Conservation (phyloP, 768 basidiomycete species). For the Macrolepiota albuminosa region DNA sequence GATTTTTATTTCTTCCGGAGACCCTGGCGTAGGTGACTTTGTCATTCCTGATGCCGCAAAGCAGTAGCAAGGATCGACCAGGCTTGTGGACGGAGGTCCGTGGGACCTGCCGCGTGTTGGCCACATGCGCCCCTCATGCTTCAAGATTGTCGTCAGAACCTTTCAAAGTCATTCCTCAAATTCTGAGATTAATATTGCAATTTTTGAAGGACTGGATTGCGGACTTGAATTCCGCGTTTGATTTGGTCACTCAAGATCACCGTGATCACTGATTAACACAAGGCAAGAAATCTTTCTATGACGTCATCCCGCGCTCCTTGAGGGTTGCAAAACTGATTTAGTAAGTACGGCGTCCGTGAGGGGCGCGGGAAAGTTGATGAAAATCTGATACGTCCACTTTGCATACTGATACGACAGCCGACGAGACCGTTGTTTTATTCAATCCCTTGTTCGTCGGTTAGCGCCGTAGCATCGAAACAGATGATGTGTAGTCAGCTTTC, state of each 20-base stretch:
- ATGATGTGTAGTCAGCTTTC: conserved; percentile 2
- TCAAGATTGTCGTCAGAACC: background rate
- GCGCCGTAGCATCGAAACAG: background rate
- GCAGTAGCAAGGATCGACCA: background rate
- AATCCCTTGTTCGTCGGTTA: background rate
- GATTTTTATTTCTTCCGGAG: background rate
- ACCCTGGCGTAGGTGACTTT: background rate
- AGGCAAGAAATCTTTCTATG: background rate
- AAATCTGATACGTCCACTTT: background rate
- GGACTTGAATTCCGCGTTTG: background rate
- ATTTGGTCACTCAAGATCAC: background rate
- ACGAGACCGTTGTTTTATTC: background rate
- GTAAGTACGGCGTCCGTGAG: background rate
- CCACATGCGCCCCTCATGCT: conserved; percentile 4
- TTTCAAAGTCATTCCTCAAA: background rate
- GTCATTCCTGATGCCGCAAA: background rate
- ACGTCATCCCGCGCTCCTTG: background rate
- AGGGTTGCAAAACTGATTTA: background rate
- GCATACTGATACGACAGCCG: background rate
- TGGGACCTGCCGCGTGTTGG: conserved; percentile 2
- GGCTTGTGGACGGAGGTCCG: background rate
- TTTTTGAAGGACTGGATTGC: background rate
- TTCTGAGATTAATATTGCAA: background rate
- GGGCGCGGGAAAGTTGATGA: background rate
- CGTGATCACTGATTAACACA: background rate